Conservation (phyloP, 2,329 filamentous ascomycete species). For the Coleophoma cylindrospora region DNA sequence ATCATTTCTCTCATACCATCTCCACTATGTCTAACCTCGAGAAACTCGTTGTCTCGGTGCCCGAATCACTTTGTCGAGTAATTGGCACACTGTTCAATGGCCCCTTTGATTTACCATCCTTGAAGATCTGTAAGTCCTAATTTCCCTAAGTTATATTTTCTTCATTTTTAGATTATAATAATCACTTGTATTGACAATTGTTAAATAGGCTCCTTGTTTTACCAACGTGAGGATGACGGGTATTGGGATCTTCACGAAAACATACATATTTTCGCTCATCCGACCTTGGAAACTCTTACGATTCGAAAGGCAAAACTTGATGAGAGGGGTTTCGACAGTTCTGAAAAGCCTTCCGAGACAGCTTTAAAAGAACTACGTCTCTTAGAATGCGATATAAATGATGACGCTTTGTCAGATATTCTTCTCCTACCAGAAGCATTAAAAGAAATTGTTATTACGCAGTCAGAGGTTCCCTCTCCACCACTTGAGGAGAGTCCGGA, state of each 20-base stretch:
- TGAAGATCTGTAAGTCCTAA: conserved; percentile 34
- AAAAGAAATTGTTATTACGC: conserved; percentile 42
- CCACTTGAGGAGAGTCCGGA: conserved; percentile 42
- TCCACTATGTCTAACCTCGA: conserved; percentile 45
- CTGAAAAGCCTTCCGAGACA: conserved; percentile 42
- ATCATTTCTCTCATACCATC: conserved; percentile 40
- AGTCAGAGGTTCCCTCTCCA: conserved; percentile 32
- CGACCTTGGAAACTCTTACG: conserved; percentile 39
- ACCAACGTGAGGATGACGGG: conserved; percentile 35
- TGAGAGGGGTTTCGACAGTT: conserved; percentile 40
- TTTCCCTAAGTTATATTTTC: not conserved
- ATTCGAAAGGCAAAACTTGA: conserved; percentile 41
- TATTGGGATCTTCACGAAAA: conserved; percentile 48
- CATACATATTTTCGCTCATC: conserved; percentile 46
- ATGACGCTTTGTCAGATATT: conserved; percentile 34
- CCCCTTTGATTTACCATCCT: conserved; percentile 43
- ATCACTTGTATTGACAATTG: not conserved
- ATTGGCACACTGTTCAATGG: conserved; percentile 45
- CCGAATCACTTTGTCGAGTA: conserved; percentile 36
- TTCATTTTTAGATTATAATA: not conserved
- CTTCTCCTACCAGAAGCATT: conserved; percentile 39
- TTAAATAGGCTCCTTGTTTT: conserved; percentile 31
- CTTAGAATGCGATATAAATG: conserved; percentile 46
- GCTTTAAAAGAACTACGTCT: conserved; percentile 37
- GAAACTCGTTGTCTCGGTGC: conserved; percentile 40